These are phyloP conservation scores for Mallotus nudiflorus DNA, from an alignment of 345 rosid species.

Conservation along the genomic window DNA sequence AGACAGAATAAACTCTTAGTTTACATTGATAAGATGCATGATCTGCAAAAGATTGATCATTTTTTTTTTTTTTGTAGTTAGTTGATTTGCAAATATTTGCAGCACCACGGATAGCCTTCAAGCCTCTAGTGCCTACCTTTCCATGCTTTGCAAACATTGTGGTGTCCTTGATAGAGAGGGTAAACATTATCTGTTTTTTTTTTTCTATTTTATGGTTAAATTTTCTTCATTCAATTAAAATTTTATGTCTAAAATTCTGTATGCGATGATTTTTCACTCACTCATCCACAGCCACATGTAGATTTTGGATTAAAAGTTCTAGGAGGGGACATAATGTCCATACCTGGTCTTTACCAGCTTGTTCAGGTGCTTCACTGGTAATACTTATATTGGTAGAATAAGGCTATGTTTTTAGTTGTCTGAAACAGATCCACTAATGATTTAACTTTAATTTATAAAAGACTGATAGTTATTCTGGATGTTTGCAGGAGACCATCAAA, in stretches of 20 bases:
- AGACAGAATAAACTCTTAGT: slow-evolving; percentile 2
- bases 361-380: slow-evolving; percentile 77
- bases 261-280: not conserved
- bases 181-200: slow-evolving; percentile 16
- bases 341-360: slow-evolving; percentile 70
- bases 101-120: slow-evolving; percentile 56
- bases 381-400: slow-evolving; percentile 40
- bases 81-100: slow-evolving; percentile 60
- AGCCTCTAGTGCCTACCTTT: slow-evolving; percentile 74
- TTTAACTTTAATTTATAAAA: not conserved
- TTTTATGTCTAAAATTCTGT: too few relatives aligned
- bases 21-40: slow-evolving; percentile 3
- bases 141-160: slow-evolving; percentile 65
- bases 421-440: not conserved
- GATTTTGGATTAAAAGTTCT: slow-evolving; percentile 72
- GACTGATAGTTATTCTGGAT: not conserved
- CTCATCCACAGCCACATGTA: slow-evolving; percentile 59
- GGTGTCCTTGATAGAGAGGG: slow-evolving; percentile 72
- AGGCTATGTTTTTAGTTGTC: slow-evolving; percentile 15
- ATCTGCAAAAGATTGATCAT: slow-evolving; percentile 13
- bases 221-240: not conserved
- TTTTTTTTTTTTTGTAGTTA: slow-evolving; percentile 44
- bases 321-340: slow-evolving; percentile 84
- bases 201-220: not conserved
- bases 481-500: slow-evolving; percentile 53